Base-by-base conservation (phyloP, 2,329 filamentous ascomycete genomes). In the Cryphonectria naterciae region DNA sequence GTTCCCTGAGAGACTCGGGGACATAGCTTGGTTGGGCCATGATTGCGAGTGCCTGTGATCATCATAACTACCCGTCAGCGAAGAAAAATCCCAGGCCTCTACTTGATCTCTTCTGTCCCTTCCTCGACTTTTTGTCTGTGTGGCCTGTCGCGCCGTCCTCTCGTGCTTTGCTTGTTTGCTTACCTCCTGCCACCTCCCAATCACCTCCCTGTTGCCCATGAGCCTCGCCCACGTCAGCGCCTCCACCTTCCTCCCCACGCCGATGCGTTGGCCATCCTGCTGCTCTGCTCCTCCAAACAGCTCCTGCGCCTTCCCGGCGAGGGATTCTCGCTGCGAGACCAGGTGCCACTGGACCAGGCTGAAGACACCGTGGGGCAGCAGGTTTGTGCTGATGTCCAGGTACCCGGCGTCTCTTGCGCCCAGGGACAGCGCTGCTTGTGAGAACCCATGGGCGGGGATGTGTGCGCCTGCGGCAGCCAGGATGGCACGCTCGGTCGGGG, bases 21-120 rank as follows among this genome's bases (percentile, higher is more conserved):
- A 97, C 87, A 79, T 95, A 92, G 72, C 87, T 88, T 0, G 94
- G 93, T 70, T 97, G 91, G 5, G 94, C 94, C 93, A 98, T 97
- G 73, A 97, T 85, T 4, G 93, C 94, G 2, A 98, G 86, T 61
- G 95, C 96, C 92, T 96, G 72, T 67, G 11, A 5, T 43, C 25
- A 39, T 19, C 35, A 13, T 17, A 37, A 13, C 11, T 19, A 15
- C 43, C 4, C 37, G 67, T 73, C 28, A 73, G 71, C 56, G 52
- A 62, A 22, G 22, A 56, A 62, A 22, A 49, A 46, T 22, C 17
- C 43, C 32, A 5, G 10, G 8, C 22, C 58, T 11, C 37, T 11
- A 61, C 19, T n/a, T 61, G 32, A 32, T 61, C 35, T 62, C 8
- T 63, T 28, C 19, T 62, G 32, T 62, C 37, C 41, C 37, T 67